A percentile compares a stretch with the other conserved stretches of the same genome.
These are phyloP conservation scores for Cytospora piceae DNA, from an alignment of 2,329 filamentous ascomycete genomes.

Conservation along the genomic window DNA sequence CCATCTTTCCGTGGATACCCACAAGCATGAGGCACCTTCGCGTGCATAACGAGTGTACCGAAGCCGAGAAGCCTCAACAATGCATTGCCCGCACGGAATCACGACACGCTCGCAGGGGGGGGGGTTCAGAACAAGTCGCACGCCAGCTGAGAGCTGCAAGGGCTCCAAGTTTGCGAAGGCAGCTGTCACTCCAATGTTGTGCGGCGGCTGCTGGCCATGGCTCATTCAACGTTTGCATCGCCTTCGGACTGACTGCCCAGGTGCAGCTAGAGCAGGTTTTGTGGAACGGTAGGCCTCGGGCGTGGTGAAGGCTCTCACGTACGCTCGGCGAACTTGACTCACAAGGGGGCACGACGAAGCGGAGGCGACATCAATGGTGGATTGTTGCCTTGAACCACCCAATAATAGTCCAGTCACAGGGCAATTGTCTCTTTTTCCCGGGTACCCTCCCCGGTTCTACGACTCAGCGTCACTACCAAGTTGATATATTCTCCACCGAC, in stretches of 20 bases:
- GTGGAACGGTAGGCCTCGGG: neutral
- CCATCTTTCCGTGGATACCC: neutral
- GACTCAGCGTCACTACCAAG: neutral
- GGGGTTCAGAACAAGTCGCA: neutral
- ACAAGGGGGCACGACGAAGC: neutral
- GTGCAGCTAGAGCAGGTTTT: neutral
- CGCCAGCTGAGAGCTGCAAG: neutral
- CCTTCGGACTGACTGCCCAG: neutral
- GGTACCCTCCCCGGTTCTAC: neutral
- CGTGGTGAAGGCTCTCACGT: neutral
- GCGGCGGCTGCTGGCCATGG: neutral
- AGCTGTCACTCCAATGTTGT: neutral
- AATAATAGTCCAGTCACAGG: neutral
- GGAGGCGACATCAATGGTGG: neutral
- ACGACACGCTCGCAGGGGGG: neutral
- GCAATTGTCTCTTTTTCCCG: neutral
- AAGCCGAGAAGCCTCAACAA: neutral
- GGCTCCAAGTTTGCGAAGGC: neutral
- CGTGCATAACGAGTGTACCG: neutral
- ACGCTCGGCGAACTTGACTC: neutral
- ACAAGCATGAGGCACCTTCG: too few species aligned
- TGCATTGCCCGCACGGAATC: neutral
- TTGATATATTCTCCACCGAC: neutral
- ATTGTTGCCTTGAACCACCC: neutral
- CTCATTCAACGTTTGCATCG: neutral